Evolutionary conservation across 805 yeast genomes (phyloP), one percentile per base, ranked within the genome.

Genomic region (Blastobotrys terrestris): DNA sequence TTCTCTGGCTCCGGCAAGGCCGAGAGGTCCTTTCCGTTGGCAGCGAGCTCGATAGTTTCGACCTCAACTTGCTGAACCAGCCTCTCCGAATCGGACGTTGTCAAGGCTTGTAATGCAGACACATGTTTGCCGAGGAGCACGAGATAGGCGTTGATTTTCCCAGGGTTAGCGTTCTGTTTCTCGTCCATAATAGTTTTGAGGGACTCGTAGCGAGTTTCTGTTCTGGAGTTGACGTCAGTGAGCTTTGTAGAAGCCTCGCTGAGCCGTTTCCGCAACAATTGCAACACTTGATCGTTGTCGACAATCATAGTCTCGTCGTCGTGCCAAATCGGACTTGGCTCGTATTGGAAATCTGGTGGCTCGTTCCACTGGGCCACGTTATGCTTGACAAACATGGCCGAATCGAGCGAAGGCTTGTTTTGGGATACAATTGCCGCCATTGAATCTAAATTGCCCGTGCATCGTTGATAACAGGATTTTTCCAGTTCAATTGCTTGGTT

Each of bases 261-360:
- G 13, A 72, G 63, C 50, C 65, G 60, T 31, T 71, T 72, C 16
- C 73, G 64, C 48, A 73, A 59, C 50, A 57, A 64, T 46, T 61
- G 57, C 52, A 67, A 60, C 4, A 70, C 66, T 18, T 60, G 56
- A 43, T 78, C 82, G 15, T 18, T 15, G 44, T 78, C 77, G 3
- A 77, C 73, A 1, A 81, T 77, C 57, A 84, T 75, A 39, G 78
- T 72, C 58, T 89, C 96, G 68, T 94, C 97, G 63, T 94, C 99
- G 69, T 92, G 98, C 99, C 99, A 94, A 43, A 94, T 84, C 31
- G 90, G 83, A 21, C 95, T 84, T 1, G 98, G 97, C 57, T 87
- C 78, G 63, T 86, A 94, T 58, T 80, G 76, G 64, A 86, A 88
- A 70, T 92, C 98, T 4, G 72, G 73, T 0, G 97, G 98, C 61